These are phyloP conservation scores for Claviceps digitariae DNA, from an alignment of 2,329 filamentous ascomycete species.

Conservation along the genomic window DNA sequence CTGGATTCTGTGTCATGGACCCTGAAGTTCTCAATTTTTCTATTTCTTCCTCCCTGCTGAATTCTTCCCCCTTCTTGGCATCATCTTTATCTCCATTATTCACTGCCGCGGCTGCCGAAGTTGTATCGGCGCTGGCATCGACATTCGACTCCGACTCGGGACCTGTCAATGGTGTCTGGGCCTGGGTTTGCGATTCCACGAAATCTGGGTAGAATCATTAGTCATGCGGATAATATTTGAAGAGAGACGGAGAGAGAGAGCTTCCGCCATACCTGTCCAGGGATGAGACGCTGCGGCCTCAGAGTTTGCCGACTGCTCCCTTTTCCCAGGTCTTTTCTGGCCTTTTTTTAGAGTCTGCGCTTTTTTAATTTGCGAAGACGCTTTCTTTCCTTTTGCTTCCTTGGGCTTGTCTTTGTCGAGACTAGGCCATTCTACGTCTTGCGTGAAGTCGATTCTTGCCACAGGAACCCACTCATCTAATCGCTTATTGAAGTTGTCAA, in stretches of 20 bases:
- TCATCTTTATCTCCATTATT: conserved; percentile 40
- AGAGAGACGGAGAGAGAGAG: neutral
- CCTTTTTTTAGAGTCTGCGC: conserved; percentile 42
- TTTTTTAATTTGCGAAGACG: conserved; percentile 44
- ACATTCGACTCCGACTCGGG: conserved; percentile 32
- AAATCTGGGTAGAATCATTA: conserved; percentile 22
- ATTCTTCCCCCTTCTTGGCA: conserved; percentile 36
- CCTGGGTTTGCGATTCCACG: conserved; percentile 31
- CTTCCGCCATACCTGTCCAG: conserved; percentile 27
- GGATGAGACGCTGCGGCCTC: conserved; percentile 41
- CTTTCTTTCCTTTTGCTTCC: conserved; percentile 61
- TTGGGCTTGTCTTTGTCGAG: conserved; percentile 77
- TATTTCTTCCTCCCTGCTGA: conserved; percentile 80
- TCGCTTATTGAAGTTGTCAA: conserved; percentile 93
- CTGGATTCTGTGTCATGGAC: conserved; percentile 98
- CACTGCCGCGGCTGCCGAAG: conserved; percentile 29
- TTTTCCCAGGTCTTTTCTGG: conserved; percentile 40
- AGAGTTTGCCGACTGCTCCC: conserved; percentile 40
- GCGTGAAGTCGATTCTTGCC: conserved; percentile 68
- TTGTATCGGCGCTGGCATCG: conserved; percentile 28
- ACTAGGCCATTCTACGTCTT: conserved; percentile 92
- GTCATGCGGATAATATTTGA: neutral
- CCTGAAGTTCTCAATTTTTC: conserved; percentile 89
- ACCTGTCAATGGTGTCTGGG: conserved; percentile 28
- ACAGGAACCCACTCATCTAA: conserved; percentile 77